These are phyloP conservation scores for Vaccinium macrocarpon DNA, from an alignment of 148 eudicot genomes.

Conservation along the genomic window DNA sequence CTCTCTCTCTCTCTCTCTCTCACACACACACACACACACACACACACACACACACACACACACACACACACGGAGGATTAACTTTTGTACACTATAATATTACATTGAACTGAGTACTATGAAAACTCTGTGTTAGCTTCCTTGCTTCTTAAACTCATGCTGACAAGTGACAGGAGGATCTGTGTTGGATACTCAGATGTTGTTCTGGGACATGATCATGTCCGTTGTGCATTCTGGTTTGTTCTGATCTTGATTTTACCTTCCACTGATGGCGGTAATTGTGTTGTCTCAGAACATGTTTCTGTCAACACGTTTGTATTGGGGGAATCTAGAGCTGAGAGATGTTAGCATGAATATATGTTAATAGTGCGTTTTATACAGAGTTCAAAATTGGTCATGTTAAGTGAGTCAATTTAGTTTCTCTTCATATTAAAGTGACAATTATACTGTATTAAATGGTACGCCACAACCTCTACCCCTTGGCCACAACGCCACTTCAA, in stretches of 20 bases:
- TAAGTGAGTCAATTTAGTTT: neutral
- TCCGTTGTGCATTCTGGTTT: neutral
- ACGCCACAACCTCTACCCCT: neutral
- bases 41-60: too few species aligned
- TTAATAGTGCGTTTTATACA: neutral
- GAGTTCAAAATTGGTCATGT: neutral
- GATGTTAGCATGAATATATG: neutral
- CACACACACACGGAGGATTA: neutral
- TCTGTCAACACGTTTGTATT: neutral
- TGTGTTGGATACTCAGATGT: neutral
- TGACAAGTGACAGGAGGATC: neutral
- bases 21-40: too few species aligned
- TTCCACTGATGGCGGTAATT: neutral
- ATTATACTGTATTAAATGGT: neutral
- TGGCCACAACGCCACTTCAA: neutral
- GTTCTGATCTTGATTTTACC: neutral
- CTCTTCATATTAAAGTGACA: neutral
- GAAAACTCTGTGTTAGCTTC: neutral
- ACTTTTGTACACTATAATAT: neutral
- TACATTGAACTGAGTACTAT: neutral
- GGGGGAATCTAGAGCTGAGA: neutral
- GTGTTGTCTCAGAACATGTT: neutral
- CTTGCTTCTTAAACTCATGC: neutral
- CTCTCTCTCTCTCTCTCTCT: neutral
- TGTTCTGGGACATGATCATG: neutral